Evolutionary conservation across 768 basidiomycete genomes (phyloP), one percentile per base, ranked within the genome.

Genomic region (Suillus fuscotomentosus): DNA sequence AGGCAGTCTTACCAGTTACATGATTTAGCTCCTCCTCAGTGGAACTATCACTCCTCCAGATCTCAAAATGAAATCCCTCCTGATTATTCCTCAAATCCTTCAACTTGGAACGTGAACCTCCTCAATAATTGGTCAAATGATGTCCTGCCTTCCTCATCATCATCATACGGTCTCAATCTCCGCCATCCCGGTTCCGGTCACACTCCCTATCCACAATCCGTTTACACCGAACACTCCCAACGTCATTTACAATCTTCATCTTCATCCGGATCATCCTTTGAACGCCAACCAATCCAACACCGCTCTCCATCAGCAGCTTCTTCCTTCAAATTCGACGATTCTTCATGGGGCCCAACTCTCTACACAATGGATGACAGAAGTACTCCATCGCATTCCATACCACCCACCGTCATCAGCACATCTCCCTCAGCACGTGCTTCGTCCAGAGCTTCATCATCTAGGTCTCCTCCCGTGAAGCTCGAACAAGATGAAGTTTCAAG

Each of bases 351-450:
- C 65, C 66, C 71, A 53, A 73, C 69, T 69, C 71, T 77, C 56
- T 76, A 76, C 57, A 73, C 76, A 22, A 68, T 75, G 62, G 74
- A 75, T 67, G 71, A 76, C 65, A 68, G 76, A 60, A 73, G 74
- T 56, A 70, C 75, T 42, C 66, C 71, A 72, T 70, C 75, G 54
- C 73, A 77, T 72, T 75, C 74, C 68, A 69, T 76, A 71, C 71
- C 71, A 63, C 74, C 74, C 59, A 39, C 67, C 3, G 77, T 68
- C 68, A 70, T 72, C 60, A 75, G 72, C n/a, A 65, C 76, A 17
- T 77, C 75, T 67, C 75, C 76, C 68, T 76, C 76, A 0, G 72
- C 71, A 72, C 75, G 75, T 68, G 71, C 75, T 17, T 75, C 74
- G n/a, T 77, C 75, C 62, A 73, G 74, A 65, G 65, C 71, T n/a